These are phyloP conservation scores for Trichosanthes truncata DNA, from an alignment of 306 rosid species.

Conservation along the genomic window DNA sequence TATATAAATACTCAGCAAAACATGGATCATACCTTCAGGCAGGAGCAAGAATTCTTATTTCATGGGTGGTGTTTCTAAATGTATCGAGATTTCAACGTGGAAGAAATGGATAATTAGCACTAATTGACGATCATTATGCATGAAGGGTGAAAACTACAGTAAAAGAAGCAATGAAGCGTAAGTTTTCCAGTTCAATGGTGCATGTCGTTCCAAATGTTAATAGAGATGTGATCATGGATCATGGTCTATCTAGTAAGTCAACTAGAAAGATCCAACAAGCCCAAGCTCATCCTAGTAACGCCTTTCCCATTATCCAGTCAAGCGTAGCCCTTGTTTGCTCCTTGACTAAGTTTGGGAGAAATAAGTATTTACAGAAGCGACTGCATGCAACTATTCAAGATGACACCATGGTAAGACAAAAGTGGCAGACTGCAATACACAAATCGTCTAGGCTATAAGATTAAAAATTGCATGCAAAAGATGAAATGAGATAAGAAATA, in stretches of 20 bases:
- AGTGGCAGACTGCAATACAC: neutral
- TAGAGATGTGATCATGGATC: slow-evolving; percentile 1
- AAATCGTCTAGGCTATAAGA: neutral
- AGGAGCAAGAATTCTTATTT: neutral
- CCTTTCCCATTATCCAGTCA: neutral
- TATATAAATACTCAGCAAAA: neutral
- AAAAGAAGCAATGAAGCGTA: neutral
- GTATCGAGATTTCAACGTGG: neutral
- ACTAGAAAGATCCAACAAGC: neutral
- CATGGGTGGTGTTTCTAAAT: neutral
- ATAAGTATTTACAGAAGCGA: neutral
- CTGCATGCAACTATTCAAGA: neutral
- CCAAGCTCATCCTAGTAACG: neutral
- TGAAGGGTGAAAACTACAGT: neutral
- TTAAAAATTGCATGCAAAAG: neutral
- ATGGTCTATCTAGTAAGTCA: neutral
- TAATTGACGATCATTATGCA: neutral
- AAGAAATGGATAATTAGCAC: neutral
- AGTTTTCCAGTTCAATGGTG: neutral
- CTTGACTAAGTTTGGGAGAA: neutral
- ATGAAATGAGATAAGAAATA: neutral
- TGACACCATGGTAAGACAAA: neutral
- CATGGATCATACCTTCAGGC: neutral
- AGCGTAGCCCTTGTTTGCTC: neutral
- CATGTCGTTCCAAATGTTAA: neutral